Conservation (phyloP, 768 basidiomycete genomes). For the Rhodosporidiobolus odoratus region DNA sequence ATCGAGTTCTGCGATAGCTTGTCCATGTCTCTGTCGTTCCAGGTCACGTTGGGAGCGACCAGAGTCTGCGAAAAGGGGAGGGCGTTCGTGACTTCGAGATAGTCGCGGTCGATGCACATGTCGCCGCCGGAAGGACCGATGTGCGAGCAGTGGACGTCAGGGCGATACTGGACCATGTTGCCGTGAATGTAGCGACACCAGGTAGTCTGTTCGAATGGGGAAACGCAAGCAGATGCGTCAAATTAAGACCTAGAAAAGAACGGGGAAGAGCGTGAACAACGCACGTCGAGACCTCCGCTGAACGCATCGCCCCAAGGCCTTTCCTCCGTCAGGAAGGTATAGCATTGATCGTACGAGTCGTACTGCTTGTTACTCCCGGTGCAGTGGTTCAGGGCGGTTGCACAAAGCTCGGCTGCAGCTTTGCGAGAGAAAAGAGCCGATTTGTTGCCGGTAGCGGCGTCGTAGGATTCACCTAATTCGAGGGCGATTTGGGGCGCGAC, state of each 20-base stretch:
- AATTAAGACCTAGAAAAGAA: too few relatives aligned
- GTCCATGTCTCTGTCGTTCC: conserved; percentile 11
- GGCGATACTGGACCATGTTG: conserved; percentile 14
- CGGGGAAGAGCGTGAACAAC: background rate
- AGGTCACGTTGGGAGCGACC: conserved; percentile 3
- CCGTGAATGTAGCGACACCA: conserved; percentile 8
- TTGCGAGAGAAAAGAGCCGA: background rate
- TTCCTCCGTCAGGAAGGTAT: background rate
- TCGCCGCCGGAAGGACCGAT: conserved; percentile 10
- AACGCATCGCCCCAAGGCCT: background rate
- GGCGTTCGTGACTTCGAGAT: background rate
- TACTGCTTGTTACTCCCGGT: conserved; percentile 5
- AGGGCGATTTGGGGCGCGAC: background rate
- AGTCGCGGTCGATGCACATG: conserved; percentile 10
- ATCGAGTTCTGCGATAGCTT: background rate
- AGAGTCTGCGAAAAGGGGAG: conserved; percentile 7
- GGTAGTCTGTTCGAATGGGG: background rate
- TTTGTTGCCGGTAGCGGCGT: background rate
- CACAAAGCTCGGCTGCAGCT: conserved; percentile 1
- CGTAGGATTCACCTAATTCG: background rate
- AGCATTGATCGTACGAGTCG: conserved; percentile 5
- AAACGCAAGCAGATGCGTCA: background rate
- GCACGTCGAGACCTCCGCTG: conserved; percentile 1
- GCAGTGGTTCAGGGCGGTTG: background rate
- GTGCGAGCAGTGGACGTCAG: conserved; percentile 8